These are phyloP conservation scores for Xylariomycetidae sp. DNA, from an alignment of 2,329 filamentous ascomycete genomes.

Conservation along the genomic window DNA sequence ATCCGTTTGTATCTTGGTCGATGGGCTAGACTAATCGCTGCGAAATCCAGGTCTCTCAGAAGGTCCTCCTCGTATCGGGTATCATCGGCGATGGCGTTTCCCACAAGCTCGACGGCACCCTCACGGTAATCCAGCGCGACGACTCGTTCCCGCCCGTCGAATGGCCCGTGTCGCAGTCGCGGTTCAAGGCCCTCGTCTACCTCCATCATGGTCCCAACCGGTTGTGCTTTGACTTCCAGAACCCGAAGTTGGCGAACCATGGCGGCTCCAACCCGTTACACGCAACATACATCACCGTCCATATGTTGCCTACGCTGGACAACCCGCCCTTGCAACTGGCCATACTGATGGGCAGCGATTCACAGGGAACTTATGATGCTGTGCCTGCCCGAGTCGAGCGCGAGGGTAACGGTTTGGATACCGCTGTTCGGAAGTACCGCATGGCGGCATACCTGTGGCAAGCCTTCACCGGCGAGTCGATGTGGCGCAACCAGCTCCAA, in stretches of 20 bases:
- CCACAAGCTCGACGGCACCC: conserved; percentile 66
- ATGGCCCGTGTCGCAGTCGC: conserved; percentile 84
- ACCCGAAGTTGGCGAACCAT: conserved; percentile 69
- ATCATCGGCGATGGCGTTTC: conserved; percentile 68
- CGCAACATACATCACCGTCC: conserved; percentile 72
- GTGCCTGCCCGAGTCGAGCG: conserved; percentile 66
- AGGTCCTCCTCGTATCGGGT: conserved; percentile 75
- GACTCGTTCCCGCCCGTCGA: conserved; percentile 74
- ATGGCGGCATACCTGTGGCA: conserved; percentile 98
- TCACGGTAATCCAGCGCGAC: conserved; percentile 77
- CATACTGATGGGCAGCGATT: conserved; percentile 83
- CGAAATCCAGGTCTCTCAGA: conserved; percentile 94
- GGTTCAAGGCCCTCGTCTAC: conserved; percentile 88
- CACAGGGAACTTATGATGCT: conserved; percentile 77
- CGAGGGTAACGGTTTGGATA: conserved; percentile 77
- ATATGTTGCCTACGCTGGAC: conserved; percentile 75
- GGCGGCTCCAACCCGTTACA: conserved; percentile 64
- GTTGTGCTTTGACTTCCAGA: conserved; percentile 80
- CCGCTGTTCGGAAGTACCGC: conserved; percentile 81
- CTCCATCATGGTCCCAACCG: conserved; percentile 88
- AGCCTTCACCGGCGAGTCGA: conserved; percentile 93
- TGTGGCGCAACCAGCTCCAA: conserved; percentile 83
- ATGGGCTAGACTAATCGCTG: too few relatives aligned
- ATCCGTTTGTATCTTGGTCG: conserved; percentile 12
- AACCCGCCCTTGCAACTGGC: conserved; percentile 83